Base-by-base conservation (phyloP, 2,329 filamentous ascomycete species). In the Coniochaeta pulveracea region DNA sequence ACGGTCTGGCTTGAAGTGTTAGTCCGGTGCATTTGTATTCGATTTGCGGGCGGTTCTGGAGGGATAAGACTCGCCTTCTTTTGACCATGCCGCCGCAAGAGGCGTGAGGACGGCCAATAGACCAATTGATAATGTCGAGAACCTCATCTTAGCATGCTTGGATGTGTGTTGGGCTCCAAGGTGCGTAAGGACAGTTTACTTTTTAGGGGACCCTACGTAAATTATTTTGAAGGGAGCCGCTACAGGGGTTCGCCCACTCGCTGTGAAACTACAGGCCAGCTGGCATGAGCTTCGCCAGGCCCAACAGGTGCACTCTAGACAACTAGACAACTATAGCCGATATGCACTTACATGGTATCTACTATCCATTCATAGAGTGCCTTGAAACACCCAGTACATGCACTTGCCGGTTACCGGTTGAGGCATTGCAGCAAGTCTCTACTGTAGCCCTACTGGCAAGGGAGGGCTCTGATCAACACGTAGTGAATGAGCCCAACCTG, bases 61-160 rank as follows among this genome's bases (percentile, higher is more conserved):
- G 19, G 11, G 7, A 10, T 11, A 6, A 26, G 31, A 55, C 64
- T 46, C 58, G 82, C 84, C 84, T 70, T 93, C 85, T 59, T 91
- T 91, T 37, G 75, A 76, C 85, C 86, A 94, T 29, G 84, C 84
- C 32, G 76, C 72, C 38, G 72, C 72, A 40, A 88, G 58, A 24
- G 76, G 68, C 39, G 71, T 72, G 43, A 85, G 59, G 46, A 80
- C 60, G 61, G 75, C 73, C 56, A 84, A 59, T 39, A 89, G 69
- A 56, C 83, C 67, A 44, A 89, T 49, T 34, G 80, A 69, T 47
- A 83, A 61, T 45, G 77, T 61, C 37, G 73, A 65, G 47, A 76
- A 60, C 70, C 71, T 86, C 85, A 93, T 93, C 46, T 60, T 76
- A 50, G 58, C 61, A 64, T 61, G 26, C 43, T 68, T 64, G 35